Conservation (phyloP, 176 grass and related monocot species). For the Bothriochloa decipiens region DNA sequence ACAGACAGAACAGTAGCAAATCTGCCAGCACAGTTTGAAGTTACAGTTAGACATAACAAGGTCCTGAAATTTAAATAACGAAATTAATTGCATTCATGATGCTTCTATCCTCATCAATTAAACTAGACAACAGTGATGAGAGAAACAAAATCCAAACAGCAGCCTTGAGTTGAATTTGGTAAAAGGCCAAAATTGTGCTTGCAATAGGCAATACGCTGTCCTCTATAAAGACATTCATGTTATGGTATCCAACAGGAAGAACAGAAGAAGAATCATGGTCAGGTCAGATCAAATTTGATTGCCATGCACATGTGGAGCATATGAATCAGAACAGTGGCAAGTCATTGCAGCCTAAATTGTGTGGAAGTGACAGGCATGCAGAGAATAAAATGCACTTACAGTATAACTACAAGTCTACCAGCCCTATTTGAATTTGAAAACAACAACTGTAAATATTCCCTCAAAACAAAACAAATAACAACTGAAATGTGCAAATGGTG, state of each 20-base stretch:
- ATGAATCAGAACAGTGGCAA: background rate
- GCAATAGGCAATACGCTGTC: background rate
- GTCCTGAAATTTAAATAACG: background rate
- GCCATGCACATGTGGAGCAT: no score
- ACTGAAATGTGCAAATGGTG: background rate
- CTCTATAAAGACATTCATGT: background rate
- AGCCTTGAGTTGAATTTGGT: background rate
- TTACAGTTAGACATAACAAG: constrained; percentile 30
- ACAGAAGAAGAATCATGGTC: no score
- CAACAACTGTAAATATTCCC: background rate
- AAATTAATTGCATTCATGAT: background rate
- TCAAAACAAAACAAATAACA: background rate
- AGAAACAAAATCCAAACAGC: constrained; percentile 17
- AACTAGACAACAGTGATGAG: background rate
- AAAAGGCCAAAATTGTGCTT: background rate
- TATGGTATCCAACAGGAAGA: background rate
- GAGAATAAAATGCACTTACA: background rate
- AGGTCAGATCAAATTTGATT: no score
- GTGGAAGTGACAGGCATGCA: background rate
- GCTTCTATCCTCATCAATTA: background rate
- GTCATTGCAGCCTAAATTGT: constrained; percentile 2
- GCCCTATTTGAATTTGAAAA: background rate
- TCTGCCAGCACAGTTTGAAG: constrained; percentile 53
- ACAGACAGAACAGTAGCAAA: constrained; percentile 87
- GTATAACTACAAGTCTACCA: background rate